Evolutionary conservation across 2,329 filamentous ascomycete species (phyloP), one percentile per base, ranked within the genome.

Genomic region (Aspergillus niger): DNA sequence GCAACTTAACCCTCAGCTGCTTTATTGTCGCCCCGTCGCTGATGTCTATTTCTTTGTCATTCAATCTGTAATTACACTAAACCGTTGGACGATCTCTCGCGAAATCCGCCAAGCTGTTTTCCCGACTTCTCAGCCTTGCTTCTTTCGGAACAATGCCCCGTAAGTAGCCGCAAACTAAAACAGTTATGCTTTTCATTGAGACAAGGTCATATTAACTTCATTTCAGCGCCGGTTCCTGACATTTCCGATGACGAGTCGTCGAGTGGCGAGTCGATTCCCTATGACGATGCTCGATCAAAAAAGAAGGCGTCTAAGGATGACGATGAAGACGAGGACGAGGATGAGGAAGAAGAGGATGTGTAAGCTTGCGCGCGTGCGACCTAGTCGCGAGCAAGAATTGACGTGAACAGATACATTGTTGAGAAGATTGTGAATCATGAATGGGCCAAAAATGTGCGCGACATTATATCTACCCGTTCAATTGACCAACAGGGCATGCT

Each of bases 371-470:
- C 38, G 38, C 17, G 17, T 41, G 13, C 48, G 61, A 59, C 15
- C 58, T 57, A 17, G 59, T 63, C 41, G 55, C 26, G 15, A 51
- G 39, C 15, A n/a, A 7, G 60, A 36, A 61, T 67, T 69, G 44
- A 69, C 44, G 28, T 20, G 44, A 41, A 38, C 41, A 80, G 78
- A 6, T 80, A 75, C 54, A 62, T 76, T 13, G 78, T 80, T 15
- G 78, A 80, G 51, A 69, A 70, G 20, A 77, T 79, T 53, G 36
- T 71, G n/a, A 64, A 70, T 0, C 79, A 80, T 49, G 64, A 71
- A 8, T 79, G 73, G 51, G 65, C 68, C 17, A 72, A 72, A 49
- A 66, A 77, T 60, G 78, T 79, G 63, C 55, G 71, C 61, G 53
- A n/a, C 24, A 20, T 22, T 8, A 20, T 47, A 28, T 10, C 36